Percentiles rank a stretch among this genome's conserved stretches.
Conservation (phyloP, 495 filamentous ascomycete genomes). For the Niebla homalea region DNA sequence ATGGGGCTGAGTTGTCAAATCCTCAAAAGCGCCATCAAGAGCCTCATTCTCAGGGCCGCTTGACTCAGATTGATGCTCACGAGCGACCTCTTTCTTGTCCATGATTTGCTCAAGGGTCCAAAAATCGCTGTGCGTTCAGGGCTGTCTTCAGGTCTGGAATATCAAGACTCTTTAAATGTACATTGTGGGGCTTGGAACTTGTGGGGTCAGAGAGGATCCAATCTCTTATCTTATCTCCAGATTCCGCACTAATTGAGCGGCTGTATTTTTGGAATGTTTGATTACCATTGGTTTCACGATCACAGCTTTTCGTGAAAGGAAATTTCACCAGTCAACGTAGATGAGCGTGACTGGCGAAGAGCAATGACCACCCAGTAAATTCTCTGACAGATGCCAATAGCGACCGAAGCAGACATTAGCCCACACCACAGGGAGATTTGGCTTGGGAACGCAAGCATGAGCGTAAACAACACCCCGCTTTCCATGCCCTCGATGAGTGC, state of each 20-base stretch:
- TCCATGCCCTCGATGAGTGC: constrained; percentile 24
- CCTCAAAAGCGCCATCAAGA: neutral
- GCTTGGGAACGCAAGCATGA: constrained; percentile 19
- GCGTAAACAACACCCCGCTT: constrained; percentile 22
- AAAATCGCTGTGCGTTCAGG: too few species aligned
- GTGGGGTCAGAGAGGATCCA: too few species aligned
- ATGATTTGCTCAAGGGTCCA: too few species aligned
- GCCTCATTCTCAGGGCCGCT: neutral
- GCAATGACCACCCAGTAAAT: constrained; percentile 2
- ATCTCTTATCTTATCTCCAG: too few species aligned
- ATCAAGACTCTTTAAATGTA: too few species aligned
- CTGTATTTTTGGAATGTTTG: too few species aligned
- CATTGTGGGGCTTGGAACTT: too few species aligned
- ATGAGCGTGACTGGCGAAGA: neutral
- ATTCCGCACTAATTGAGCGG: too few species aligned
- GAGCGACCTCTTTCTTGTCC: neutral
- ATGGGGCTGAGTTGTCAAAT: constrained; percentile 2
- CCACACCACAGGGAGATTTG: constrained; percentile 9
- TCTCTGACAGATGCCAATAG: constrained; percentile 17
- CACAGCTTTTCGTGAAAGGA: too few species aligned
- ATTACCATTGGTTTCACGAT: too few species aligned
- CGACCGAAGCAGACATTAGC: constrained; percentile 15
- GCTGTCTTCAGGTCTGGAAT: too few species aligned
- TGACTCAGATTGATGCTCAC: neutral
- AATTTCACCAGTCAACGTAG: too few species aligned